These are phyloP conservation scores for Coemansia sp. DNA, from an alignment of 192 early-diverging fungal species.

Conservation along the genomic window DNA sequence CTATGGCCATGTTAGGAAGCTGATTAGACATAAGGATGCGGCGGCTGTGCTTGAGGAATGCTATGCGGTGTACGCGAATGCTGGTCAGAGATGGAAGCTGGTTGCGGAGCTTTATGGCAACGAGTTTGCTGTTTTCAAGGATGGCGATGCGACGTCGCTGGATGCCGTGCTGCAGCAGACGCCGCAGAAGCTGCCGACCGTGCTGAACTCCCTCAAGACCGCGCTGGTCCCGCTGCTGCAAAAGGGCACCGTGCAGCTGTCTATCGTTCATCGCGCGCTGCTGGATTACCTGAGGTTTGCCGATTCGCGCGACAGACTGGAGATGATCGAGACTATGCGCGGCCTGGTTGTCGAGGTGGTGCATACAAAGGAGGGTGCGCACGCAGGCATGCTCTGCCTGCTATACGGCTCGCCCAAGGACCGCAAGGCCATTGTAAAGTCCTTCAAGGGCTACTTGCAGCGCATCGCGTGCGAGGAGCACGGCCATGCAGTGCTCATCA, in stretches of 20 bases:
- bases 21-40: conserved; percentile 90
- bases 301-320: conserved; percentile 58
- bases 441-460: conserved; percentile 74
- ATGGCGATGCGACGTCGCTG: conserved; percentile 30
- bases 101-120: conserved; percentile 93
- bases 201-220: conserved; percentile 68
- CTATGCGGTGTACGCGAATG: conserved; percentile 77
- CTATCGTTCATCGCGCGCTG: conserved; percentile 82
- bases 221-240: conserved; percentile 71
- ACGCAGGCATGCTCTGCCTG: conserved; percentile 78
- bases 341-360: conserved; percentile 82
- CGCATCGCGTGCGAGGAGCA: conserved; percentile 88
- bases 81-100: conserved; percentile 65
- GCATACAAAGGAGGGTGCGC: conserved; percentile 90
- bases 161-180: conserved; percentile 55
- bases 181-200: conserved; percentile 41
- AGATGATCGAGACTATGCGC: conserved; percentile 74
- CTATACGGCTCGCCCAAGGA: conserved; percentile 81
- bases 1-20: conserved; percentile 72
- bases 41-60: conserved; percentile 78
- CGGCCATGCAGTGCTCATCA: conserved; percentile 80
- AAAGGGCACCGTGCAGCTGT: conserved; percentile 73
- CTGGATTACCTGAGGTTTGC: conserved; percentile 77
- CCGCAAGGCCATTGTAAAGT: conserved; percentile 84
- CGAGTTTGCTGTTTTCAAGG: conserved; percentile 85